Evolutionary conservation across 2,329 filamentous ascomycete genomes (phyloP), one percentile per base, ranked within the genome.

Genomic region (Alternaria triticina): DNA sequence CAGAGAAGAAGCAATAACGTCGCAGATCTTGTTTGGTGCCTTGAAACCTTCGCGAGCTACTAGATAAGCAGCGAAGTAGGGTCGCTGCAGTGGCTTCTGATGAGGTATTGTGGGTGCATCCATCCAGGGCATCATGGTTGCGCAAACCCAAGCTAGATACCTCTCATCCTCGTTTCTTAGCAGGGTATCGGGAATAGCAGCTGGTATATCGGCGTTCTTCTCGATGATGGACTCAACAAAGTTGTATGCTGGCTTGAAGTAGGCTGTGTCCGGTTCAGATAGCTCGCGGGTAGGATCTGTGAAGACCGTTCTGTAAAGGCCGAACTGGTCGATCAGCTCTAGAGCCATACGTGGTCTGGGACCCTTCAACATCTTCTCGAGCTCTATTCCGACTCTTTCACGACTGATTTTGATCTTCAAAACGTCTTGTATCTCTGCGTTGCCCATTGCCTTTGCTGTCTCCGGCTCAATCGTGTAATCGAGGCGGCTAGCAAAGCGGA

Each of bases 341-440:
- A 94, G 81, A 8, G 91, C 86, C 68, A 83, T 83, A 54, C 82
- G 81, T 8, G 91, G 90, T 70, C 89, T 83, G 11, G 86, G 85
- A 33, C 86, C 89, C 79, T 88, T 90, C 17, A 98, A 83, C 89
- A 97, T 97, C 84, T 98, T 98, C 75, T 95, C 92, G 4, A 97
- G 74, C 77, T 99, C 96, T 5, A 91, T 87, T 0, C 93, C 93
- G 2, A 99, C 90, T 61, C 96, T 86, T 79, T 99, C 96, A 58
- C 94, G 89, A 74, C 92, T 97, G 70, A 99, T 98, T 78, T 99
- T 99, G 28, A 90, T 80, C 54, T 87, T 88, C n/a, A 99, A 83
- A 4, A 93, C 91, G 11, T 89, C 84, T 62, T 94, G 86, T 52
- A 99, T 96, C n/a, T 87, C 85, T n/a, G 82, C 76, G 68, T 97